Evolutionary conservation across 23 red algal species (phyloP).

Genomic region (Gracilaria caudata): DNA sequence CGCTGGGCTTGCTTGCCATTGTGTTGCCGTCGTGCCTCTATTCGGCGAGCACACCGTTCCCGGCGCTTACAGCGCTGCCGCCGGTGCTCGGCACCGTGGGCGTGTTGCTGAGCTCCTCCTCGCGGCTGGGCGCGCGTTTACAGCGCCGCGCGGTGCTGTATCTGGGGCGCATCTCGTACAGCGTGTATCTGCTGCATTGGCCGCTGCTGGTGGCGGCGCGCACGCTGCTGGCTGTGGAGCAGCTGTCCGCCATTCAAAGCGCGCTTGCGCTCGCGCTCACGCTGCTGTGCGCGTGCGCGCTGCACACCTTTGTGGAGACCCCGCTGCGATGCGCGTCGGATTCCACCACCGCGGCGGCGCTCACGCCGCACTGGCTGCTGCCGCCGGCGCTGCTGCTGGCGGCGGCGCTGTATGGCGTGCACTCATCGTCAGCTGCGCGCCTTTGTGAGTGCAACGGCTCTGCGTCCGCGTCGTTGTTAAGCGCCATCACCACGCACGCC

Average conservation of each 20-base stretch:
- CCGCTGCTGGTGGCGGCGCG: conserved; percentile 33
- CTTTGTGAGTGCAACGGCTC: not conserved
- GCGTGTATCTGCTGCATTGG: conserved; percentile 74
- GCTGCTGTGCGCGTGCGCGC: not conserved
- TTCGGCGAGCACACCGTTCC: not conserved
- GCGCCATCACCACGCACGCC: not conserved
- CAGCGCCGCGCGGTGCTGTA: not conserved
- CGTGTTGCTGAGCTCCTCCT: not conserved
- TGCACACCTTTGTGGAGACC: not conserved
- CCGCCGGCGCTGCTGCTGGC: not conserved
- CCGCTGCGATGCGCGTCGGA: not conserved
- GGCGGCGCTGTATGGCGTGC: not conserved
- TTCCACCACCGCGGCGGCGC: not conserved
- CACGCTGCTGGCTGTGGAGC: not conserved
- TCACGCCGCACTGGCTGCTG: not conserved
- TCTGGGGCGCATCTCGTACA: conserved; percentile 54
- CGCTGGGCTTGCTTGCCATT: not conserved
- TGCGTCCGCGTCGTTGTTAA: not conserved
- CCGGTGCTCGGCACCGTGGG: not conserved
- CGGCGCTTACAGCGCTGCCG: not conserved
- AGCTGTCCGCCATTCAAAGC: not conserved
- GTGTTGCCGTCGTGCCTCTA: not conserved
- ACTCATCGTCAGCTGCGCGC: not conserved
- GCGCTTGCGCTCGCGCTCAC: not conserved
- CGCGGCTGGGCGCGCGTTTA: not conserved